Base-by-base conservation (phyloP, 208 protist genomes). In the Angomonas ambiguus region DNA sequence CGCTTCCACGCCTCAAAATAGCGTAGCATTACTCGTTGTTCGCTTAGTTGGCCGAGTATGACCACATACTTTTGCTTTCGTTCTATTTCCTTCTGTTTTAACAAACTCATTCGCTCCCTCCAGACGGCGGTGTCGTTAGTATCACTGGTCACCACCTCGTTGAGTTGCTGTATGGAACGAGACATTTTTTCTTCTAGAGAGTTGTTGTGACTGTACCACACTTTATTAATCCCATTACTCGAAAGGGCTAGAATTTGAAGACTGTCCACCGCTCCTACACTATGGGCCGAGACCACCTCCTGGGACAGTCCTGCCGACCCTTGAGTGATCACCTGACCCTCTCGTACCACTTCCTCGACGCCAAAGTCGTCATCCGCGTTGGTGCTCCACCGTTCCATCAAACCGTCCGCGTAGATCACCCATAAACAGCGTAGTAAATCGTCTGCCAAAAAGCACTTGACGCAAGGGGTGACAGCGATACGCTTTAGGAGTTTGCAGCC, bases 191-290 rank as follows among this genome's bases (percentile, higher is more conserved):
- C 86, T 65, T 95, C 89, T 10, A 92, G 42, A 0, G 57, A 68
- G 64, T 96, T 96, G 48, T 74, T 68, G 51, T 88, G 82, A 20
- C 72, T 76, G 72, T 87, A 92, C 89, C 92, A 96, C 2, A 94
- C 77, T 60, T 88, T 93, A 73, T 94, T 96, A 4, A 91, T 71
- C 18, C 87, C 87, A 69, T 93, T 93, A 74, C 85, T 94, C 18
- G 87, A 87, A 6, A 96, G 63, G 10, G 83, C 82, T 10, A 93
- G 71, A 38, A 94, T 79, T 67, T 92, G 80, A 67, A 94, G 74
- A 33, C 87, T 91, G 59, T 93, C 85, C 35, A 87, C 79, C 10
- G 80, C 76, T 20, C 74, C 65, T 6, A 93, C 53, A 13, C 76
- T 75, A 34, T 83, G 70, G 2, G 92, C 51, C 0, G 71, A 51